Evolutionary conservation across 164 flowering plant genomes (phyloP), one percentile per base, ranked within the genome.

Genomic region (Magnolia changhungtana): DNA sequence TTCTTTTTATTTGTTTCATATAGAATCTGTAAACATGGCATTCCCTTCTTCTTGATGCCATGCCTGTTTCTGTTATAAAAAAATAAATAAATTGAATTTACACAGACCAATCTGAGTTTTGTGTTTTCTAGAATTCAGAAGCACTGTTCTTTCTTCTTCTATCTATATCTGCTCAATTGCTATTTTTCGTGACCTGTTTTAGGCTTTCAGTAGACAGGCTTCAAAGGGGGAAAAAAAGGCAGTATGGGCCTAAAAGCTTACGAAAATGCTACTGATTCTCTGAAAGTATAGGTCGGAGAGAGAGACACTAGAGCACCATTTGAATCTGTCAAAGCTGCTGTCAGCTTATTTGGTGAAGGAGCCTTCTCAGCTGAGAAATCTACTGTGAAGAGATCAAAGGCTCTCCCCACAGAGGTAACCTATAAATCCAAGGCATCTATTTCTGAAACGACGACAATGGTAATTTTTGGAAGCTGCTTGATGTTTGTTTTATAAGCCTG

Each of bases 311-410:
- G 24, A 24, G 24, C 24, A 24, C 24, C 24, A 24, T 24, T 24
- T 24, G 24, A 24, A 24, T 24, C 24, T 24, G 24, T 24, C 24
- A 24, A 24, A 24, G 24, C 1, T 24, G 24, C 24, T 24, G 24
- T 24, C 24, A 24, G 24, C 24, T 24, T 24, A 24, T 24, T 24
- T 24, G 24, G 24, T 24, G 24, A 24, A 24, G 24, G 0, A 24
- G 24, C 95, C 67, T 83, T 88, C 75, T 88, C 96, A 13, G 95
- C 94, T 76, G 99, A 87, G 80, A 89, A 84, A 72, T 82, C 86
- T 75, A 68, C 80, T 61, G 74, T 88, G 77, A 92, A 76, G 85
- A 96, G 90, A 86, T 37, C 88, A 29, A 92, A 84, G 72, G 82
- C 93, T 70, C 83, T 85, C 27, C 84, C 90, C 71, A 87, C 91